Conservation (phyloP, 1,284 basidiomycete species). For the Singerocomus rubriflavus region DNA sequence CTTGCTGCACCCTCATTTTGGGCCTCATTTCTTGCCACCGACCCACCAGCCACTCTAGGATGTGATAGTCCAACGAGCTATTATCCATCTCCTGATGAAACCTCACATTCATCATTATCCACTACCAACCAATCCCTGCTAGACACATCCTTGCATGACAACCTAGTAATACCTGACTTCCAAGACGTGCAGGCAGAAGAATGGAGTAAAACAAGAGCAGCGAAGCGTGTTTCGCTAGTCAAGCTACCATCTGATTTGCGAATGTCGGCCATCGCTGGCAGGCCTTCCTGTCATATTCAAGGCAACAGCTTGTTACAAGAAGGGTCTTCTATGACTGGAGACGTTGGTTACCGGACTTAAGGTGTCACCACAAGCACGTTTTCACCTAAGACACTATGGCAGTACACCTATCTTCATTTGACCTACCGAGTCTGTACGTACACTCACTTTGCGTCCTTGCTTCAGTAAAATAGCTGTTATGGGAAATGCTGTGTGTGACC, state of each 20-base stretch:
- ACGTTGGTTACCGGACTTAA: conserved; percentile 9
- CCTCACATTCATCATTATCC: conserved; percentile 31
- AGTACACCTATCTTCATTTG: conserved; percentile 10
- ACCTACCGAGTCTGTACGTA: background rate
- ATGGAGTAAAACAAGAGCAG: conserved; percentile 81
- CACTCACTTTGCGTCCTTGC: conserved; percentile 4
- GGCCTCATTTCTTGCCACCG: conserved; percentile 33
- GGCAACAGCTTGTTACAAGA: conserved; percentile 7
- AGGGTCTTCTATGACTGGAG: conserved; percentile 2
- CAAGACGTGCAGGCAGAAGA: conserved; percentile 71
- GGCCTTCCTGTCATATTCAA: conserved; percentile 12
- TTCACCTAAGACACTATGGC: conserved; percentile 8
- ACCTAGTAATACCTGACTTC: conserved; percentile 43
- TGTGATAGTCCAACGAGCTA: conserved; percentile 10
- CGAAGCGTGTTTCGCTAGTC: conserved; percentile 79
- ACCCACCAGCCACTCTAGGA: conserved; percentile 35
- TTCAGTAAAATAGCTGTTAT: conserved; percentile 6
- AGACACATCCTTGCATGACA: conserved; percentile 39
- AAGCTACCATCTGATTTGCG: conserved; percentile 60
- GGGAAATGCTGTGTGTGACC: conserved; percentile 3
- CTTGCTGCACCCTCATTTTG: conserved; percentile 32
- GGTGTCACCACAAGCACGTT: conserved; percentile 8
- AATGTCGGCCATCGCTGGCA: conserved; percentile 31
- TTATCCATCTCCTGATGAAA: conserved; percentile 24
- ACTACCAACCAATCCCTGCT: conserved; percentile 28